Percentiles rank a stretch among this genome's conserved stretches.
Evolutionary conservation across 2,329 filamentous ascomycete genomes (phyloP).

Genomic region (Fusarium fracticaudum): DNA sequence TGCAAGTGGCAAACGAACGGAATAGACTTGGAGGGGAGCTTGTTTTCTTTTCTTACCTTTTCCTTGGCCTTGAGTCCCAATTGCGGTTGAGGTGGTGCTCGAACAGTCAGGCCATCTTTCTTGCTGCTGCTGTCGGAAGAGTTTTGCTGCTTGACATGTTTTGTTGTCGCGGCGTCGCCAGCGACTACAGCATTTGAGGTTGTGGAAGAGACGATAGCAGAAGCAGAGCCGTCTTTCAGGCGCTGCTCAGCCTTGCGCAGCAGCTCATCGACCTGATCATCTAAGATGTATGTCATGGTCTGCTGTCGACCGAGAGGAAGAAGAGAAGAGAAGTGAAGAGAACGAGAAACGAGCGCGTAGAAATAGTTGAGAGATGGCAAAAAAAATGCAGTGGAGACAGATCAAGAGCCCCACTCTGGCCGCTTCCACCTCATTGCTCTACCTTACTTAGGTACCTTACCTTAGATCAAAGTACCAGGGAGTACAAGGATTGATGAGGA

Average conservation of each 20-base stretch:
- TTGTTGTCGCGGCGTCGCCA: constrained; percentile 21
- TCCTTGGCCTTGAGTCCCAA: constrained; percentile 32
- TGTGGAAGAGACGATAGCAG: constrained; percentile 16
- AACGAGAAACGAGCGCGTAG: constrained; percentile 28
- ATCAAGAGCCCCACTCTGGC: not conserved
- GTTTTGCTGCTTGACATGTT: constrained; percentile 28
- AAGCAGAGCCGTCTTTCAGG: constrained; percentile 39
- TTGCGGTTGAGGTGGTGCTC: constrained; percentile 36
- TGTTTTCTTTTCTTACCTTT: constrained; percentile 43
- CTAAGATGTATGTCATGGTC: constrained; percentile 45
- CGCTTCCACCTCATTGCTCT: not conserved
- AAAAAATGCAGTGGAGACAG: constrained; percentile 29
- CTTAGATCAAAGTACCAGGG: too few species aligned
- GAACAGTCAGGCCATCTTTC: constrained; percentile 41
- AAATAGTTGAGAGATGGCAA: constrained; percentile 31
- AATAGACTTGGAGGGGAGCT: not conserved
- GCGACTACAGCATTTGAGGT: constrained; percentile 25
- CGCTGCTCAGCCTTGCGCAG: constrained; percentile 48
- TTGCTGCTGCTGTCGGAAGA: constrained; percentile 33
- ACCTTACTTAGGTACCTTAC: not conserved
- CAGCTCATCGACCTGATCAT: constrained; percentile 46
- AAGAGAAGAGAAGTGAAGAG: constrained; percentile 20
- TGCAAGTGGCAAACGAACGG: constrained; percentile 42
- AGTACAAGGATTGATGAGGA: not conserved
- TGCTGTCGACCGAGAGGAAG: constrained; percentile 34